Conservation (phyloP, 495 filamentous ascomycete genomes). For the Lasiosphaeria ovina region DNA sequence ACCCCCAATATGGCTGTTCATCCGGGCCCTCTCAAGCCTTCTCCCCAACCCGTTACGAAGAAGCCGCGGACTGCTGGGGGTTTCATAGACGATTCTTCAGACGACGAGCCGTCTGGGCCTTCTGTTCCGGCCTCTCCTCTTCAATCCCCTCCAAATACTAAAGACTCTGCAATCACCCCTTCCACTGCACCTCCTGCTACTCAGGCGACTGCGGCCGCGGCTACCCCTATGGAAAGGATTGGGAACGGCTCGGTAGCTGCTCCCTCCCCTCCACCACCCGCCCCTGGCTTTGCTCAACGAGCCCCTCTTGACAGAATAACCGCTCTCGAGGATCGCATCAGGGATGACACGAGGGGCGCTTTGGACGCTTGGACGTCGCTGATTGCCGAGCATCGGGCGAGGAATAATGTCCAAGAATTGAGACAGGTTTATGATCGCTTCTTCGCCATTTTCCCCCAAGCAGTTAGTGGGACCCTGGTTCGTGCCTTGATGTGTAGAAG, state of each 20-base stretch:
- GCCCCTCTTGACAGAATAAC: constrained; percentile 77
- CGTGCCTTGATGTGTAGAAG: not conserved
- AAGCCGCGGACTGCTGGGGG: constrained; percentile 74
- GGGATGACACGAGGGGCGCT: constrained; percentile 88
- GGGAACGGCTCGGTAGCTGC: constrained; percentile 6
- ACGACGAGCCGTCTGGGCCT: constrained; percentile 33
- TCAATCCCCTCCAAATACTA: constrained; percentile 24
- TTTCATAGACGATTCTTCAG: constrained; percentile 65
- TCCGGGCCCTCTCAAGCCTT: constrained; percentile 29
- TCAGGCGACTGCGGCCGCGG: constrained; percentile 26
- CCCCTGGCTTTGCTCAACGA: constrained; percentile 23
- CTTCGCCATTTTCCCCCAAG: constrained; percentile 79
- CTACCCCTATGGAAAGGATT: constrained; percentile 11
- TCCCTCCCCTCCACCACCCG: constrained; percentile 16
- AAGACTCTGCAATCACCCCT: constrained; percentile 19
- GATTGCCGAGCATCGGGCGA: constrained; percentile 79
- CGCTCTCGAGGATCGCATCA: constrained; percentile 83
- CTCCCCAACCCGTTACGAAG: constrained; percentile 37
- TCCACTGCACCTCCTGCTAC: constrained; percentile 22
- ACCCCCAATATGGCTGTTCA: constrained; percentile 30
- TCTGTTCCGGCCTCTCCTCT: constrained; percentile 25
- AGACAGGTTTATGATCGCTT: constrained; percentile 82
- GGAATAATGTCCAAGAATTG: constrained; percentile 76
- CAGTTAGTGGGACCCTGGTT: constrained; percentile 60
- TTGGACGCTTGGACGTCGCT: constrained; percentile 84